Evolutionary conservation across 148 eudicot genomes (phyloP).

Genomic region (Diospyros kaki): DNA sequence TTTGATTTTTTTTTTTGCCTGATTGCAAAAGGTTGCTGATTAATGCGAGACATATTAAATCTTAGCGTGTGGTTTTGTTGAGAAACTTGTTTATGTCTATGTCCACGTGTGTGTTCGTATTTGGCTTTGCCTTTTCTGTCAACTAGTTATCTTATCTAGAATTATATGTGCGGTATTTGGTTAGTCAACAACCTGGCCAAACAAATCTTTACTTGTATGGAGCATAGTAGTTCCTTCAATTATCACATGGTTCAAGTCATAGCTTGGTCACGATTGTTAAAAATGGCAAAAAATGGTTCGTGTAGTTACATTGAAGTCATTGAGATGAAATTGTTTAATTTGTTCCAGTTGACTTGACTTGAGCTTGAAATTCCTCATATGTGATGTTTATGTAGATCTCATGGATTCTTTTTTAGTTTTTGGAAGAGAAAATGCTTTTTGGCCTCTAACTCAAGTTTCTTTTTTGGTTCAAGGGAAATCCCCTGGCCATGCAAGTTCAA

Average conservation of each 20-base stretch:
- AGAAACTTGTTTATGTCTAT: constrained; percentile 2
- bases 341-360: not conserved
- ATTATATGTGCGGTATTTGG: not conserved
- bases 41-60: not conserved
- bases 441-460: not conserved
- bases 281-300: not conserved
- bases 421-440: not conserved
- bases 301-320: not conserved
- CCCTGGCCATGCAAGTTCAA: constrained; percentile 42
- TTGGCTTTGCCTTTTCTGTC: not conserved
- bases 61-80: not conserved
- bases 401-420: not conserved
- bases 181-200: not conserved
- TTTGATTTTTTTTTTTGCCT: not conserved
- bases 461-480: constrained; percentile 49
- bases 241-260: not conserved
- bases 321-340: not conserved
- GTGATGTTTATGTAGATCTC: not conserved
- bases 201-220: not conserved
- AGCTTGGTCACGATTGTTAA: not conserved
- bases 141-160: not conserved
- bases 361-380: not conserved
- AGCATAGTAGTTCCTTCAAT: not conserved
- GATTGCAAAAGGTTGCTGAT: too few species aligned
- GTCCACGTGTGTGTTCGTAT: too few species aligned